Evolutionary conservation across 768 basidiomycete species (phyloP), one percentile per base, ranked within the genome.

Genomic region (Naganishia vishniacii): DNA sequence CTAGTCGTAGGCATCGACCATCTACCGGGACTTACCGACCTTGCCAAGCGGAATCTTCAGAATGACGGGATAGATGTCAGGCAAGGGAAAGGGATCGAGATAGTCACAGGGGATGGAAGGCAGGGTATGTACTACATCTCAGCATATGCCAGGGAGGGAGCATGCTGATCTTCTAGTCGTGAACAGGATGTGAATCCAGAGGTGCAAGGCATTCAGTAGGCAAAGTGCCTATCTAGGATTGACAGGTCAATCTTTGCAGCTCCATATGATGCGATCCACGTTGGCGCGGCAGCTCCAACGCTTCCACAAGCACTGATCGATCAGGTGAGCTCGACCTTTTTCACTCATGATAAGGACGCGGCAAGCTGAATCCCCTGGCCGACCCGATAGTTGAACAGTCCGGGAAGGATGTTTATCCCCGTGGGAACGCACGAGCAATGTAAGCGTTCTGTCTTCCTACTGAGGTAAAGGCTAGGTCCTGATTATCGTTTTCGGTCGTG

Each of bases 1-100:
- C 67, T 48, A 63, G 86, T 97, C 5, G 81, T 94, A 13, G 93
- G 90, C 2, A 88, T 99, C 68, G 94, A 99, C 46, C 94, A 99
- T 75, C 84, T 98, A 68, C 82, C 84, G 0, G 84, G 86, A 67
- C 82, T 97, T 9, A 85, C 86, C 4, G 81, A 84, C 84, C 86
- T n/a, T 71, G 82, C 51, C 64, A 51, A 49, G 18, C 18, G 77
- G 16, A 94, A 97, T 69, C 77, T 97, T 18, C 76, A 79, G 47
- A 79, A 79, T 23, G 89, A 91, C 65, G 87, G 86, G 0, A 32
- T 76, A 4, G 40, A 61, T 7, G 78, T 88, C 0, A 82, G 81
- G 12, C 16, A 68, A 76, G 7, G 83, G 83, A 12, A 74, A 77
- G 9, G 83, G 81, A 41, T 97, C 42, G 78, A 82, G 46, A 80